Evolutionary conservation across 2,329 filamentous ascomycete genomes (phyloP).

Genomic region (Aspergillus clavatus): DNA sequence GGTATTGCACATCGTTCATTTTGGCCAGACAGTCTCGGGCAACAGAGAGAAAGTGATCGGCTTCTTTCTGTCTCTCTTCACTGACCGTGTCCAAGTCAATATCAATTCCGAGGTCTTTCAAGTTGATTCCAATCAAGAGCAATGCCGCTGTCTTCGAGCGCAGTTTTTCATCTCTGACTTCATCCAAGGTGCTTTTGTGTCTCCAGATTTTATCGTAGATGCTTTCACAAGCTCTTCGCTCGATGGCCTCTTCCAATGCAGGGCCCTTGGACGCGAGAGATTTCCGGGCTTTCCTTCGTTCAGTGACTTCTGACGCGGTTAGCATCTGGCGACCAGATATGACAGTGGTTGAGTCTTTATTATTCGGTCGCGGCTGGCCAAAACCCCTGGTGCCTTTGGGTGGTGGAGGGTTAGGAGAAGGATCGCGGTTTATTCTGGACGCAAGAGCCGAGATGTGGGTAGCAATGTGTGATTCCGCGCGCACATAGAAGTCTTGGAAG

Average conservation of each 20-base stretch:
- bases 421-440: slow-evolving; percentile 66
- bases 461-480: slow-evolving; percentile 73
- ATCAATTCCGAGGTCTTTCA: slow-evolving; percentile 78
- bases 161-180: slow-evolving; percentile 89
- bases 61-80: slow-evolving; percentile 59
- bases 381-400: slow-evolving; percentile 45
- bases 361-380: slow-evolving; percentile 48
- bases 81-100: slow-evolving; percentile 53
- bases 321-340: slow-evolving; percentile 77
- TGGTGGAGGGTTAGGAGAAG: slow-evolving; percentile 55
- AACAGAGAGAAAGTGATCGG: slow-evolving; percentile 65
- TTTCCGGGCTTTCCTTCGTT: slow-evolving; percentile 72
- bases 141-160: slow-evolving; percentile 90
- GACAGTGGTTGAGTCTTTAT: slow-evolving; percentile 31
- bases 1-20: slow-evolving; percentile 85
- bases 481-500: slow-evolving; percentile 90
- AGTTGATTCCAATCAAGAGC: slow-evolving; percentile 82
- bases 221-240: slow-evolving; percentile 76
- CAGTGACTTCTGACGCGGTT: slow-evolving; percentile 75
- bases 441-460: slow-evolving; percentile 81
- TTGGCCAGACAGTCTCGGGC: slow-evolving; percentile 67
- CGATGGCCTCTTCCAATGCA: slow-evolving; percentile 83
- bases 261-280: slow-evolving; percentile 71
- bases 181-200: slow-evolving; percentile 86
- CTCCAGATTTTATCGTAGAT: slow-evolving; percentile 87